Evolutionary conservation across 805 yeast genomes (phyloP), one percentile per base, ranked within the genome.

Genomic region (Candida berthetii): DNA sequence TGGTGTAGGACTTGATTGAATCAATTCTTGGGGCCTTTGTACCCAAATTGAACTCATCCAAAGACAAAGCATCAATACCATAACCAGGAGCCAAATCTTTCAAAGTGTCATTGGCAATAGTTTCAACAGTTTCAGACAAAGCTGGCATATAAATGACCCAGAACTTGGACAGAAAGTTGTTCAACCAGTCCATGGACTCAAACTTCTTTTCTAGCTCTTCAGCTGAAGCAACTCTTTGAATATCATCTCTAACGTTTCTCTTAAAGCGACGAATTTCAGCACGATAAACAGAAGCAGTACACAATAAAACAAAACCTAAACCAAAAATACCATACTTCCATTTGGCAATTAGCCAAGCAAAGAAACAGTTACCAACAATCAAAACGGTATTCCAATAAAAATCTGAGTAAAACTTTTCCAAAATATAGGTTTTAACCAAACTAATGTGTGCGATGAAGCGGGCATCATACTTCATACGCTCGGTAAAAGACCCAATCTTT

Each of bases 91-190:
- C 87, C 46, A 79, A 77, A 54, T 78, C 89, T 37, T 78, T 76
- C 55, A 85, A 63, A 15, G 74, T 68, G 19, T 77, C 80, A 52
- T 83, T 84, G n/a, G 87, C 84, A 53, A 74, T 76, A 38, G 72
- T 74, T 60, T 78, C 71, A 19, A 85, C 95, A 62, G 78, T 80
- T 49, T 83, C 87, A 7, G 89, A 80, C 39, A 85, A 66, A 1
- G 85, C 88, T 27, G 93, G 91, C 95, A 85, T 85, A 54, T 85
- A 85, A 46, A 85, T 83, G 43, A 84, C 85, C 95, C 95, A 85
- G 55, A 85, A 84, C 62, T 85, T 85, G 35, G 80, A 80, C 57
- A 85, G 62, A 54, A 85, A 85, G 19, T 81, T 74, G 54, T 85
- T 85, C 53, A 85, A 60, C 95, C 95, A 85, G 45, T 81, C 78